A percentile compares a stretch with the other conserved stretches of the same genome.
phyloP scores from a whole-genome alignment of 2,329 filamentous ascomycete species.

The Ascochyta rabiei region DNA sequence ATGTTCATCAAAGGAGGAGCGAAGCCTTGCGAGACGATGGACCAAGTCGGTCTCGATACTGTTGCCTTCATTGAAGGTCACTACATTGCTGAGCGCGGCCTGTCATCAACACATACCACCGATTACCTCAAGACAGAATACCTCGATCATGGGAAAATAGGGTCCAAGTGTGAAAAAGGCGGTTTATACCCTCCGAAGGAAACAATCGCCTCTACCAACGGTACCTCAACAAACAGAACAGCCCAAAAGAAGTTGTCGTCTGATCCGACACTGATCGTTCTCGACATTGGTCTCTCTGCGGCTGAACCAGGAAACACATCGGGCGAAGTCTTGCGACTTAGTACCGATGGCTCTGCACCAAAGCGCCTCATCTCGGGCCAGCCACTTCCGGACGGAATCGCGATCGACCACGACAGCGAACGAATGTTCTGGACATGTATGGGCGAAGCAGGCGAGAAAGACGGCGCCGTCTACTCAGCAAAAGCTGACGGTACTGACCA shows the following conservation, averaged over 20 bases:
- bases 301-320: slow-evolving; percentile 10
- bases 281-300: slow-evolving; percentile 17
- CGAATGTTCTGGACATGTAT: slow-evolving; percentile 43
- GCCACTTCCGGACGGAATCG: slow-evolving; percentile 43
- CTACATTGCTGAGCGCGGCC: slow-evolving; percentile 58
- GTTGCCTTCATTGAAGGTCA: slow-evolving; percentile 61
- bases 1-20: slow-evolving; percentile 42
- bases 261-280: slow-evolving; percentile 13
- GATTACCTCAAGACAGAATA: slow-evolving; percentile 55
- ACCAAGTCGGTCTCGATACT: slow-evolving; percentile 60
- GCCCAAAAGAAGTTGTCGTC: background rate
- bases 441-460: slow-evolving; percentile 30
- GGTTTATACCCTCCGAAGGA: slow-evolving; percentile 19
- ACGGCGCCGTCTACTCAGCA: slow-evolving; percentile 54
- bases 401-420: slow-evolving; percentile 21
- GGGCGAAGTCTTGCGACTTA: slow-evolving; percentile 22
- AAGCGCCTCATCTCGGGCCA: slow-evolving; percentile 12
- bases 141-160: slow-evolving; percentile 55
- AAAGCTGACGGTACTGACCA: slow-evolving; percentile 58
- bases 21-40: slow-evolving; percentile 54
- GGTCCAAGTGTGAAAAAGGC: slow-evolving; percentile 46
- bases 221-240: background rate
- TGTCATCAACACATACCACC: slow-evolving; percentile 50
- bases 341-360: slow-evolving; percentile 5
- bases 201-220: background rate